Percentiles rank a stretch among this genome's conserved stretches.
phyloP scores from a whole-genome alignment of 345 rosid genomes.

The Euphorbia tirucalli region DNA sequence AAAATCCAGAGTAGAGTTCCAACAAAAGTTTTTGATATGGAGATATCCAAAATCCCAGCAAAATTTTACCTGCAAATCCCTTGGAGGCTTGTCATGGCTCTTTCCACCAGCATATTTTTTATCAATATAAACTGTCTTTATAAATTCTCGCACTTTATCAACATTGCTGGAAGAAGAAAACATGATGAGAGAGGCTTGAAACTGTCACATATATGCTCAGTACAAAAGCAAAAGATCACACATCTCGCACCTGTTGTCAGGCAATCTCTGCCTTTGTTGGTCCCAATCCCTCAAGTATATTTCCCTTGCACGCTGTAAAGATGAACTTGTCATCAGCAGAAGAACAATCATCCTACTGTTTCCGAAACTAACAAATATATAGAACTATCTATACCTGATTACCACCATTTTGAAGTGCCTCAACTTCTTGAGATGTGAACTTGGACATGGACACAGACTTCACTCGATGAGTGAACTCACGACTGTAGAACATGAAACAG shows the following conservation, averaged over 20 bases:
- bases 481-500: constrained; percentile 47
- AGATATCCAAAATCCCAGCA: not conserved
- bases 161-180: constrained; percentile 57
- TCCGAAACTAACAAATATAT: constrained; percentile 5
- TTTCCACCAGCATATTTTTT: constrained; percentile 72
- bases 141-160: constrained; percentile 76
- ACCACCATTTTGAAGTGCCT: constrained; percentile 93
- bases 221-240: constrained; percentile 6
- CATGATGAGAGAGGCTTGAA: constrained; percentile 9
- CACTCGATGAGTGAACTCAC: constrained; percentile 97
- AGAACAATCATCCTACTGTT: constrained; percentile 15
- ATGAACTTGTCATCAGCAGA: constrained; percentile 22
- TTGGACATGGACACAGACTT: constrained; percentile 98
- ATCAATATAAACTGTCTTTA: constrained; percentile 77
- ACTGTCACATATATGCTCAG: constrained; percentile 7
- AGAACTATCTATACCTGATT: constrained; percentile 65
- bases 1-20: not conserved
- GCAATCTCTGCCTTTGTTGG: constrained; percentile 77
- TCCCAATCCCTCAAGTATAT: constrained; percentile 83
- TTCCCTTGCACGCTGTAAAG: constrained; percentile 88
- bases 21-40: not conserved
- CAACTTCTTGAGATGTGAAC: constrained; percentile 93
- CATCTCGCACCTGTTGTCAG: constrained; percentile 69
- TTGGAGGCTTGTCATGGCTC: constrained; percentile 63
- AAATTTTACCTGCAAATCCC: constrained; percentile 62